Conservation (phyloP, 257 asterid species). For the Lycium ferocissimum region DNA sequence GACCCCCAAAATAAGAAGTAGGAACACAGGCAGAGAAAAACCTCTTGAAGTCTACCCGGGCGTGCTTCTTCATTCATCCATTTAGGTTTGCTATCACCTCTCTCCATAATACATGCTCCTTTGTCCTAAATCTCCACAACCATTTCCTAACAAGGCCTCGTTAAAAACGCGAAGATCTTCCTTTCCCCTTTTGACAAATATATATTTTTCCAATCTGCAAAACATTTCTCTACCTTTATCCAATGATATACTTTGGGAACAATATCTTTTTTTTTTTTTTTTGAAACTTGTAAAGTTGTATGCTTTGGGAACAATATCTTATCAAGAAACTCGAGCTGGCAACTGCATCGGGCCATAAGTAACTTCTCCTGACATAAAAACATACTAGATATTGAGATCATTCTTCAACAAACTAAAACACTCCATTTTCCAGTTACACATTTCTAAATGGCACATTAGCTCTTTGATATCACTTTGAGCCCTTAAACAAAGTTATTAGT, state of each 20-base stretch:
- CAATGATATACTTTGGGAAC: not conserved
- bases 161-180: not conserved
- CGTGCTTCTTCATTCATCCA: not conserved
- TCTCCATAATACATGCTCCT: not conserved
- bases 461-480: constrained; percentile 15
- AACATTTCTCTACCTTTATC: not conserved
- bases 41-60: not conserved
- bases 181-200: not conserved
- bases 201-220: not conserved
- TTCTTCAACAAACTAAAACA: constrained; percentile 16
- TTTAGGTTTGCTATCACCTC: constrained; percentile 5
- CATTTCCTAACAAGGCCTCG: constrained; percentile 19
- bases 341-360: not conserved
- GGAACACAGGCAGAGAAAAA: not conserved
- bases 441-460: not conserved
- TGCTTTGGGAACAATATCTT: not conserved
- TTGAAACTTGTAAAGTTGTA: not conserved
- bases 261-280: not conserved
- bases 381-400: not conserved
- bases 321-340: not conserved
- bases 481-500: not conserved
- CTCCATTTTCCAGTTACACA: not conserved
- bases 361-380: not conserved
- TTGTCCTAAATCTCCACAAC: not conserved
- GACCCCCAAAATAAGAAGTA: not conserved